Evolutionary conservation across 1,139 yeast species (phyloP), one percentile per base, ranked within the genome.

Genomic region (Sugiyamaella xylanicola): DNA sequence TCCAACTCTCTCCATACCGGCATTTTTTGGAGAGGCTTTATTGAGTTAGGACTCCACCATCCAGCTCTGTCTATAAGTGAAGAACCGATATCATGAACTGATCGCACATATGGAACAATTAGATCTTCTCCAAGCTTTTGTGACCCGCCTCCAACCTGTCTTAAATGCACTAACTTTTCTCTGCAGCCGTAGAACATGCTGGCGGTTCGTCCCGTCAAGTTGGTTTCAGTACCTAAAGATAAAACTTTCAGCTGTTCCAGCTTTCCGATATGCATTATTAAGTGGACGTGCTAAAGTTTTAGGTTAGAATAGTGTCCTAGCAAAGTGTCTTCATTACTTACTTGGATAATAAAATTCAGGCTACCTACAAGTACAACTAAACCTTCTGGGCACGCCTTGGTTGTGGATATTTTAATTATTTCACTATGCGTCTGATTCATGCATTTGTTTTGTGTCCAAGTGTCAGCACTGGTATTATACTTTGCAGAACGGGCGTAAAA

Each of bases 381-480:
- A 46, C 50, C 50, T 36, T 46, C 50, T 7, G 50, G 43, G 39
- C 50, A 46, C 16, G 50, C 50, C 29, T 20, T 19, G 25, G 35
- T 36, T 3, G 22, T 36, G 9, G 17, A 22, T 8, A 32, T 46
- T 21, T 20, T 46, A 13, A 46, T 36, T 13, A 46, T 15, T 2
- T n/a, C 20, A 21, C 19, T 5, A 13, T 16, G 4, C 9, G 13
- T 36, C 13, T 32, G 15, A 11, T 32, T 7, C 15, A 4, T 15
- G 13, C 4, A 32, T 32, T 4, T 8, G 15, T 4, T 4, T 32
- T 32, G 15, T 11, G 13, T 8, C 37, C 37, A n/a, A 8, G 37
- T 8, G 13, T 8, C 4, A 4, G 13, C 4, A n/a, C 15, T n/a
- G 15, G 4, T n/a, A 4, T 4, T 32, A 13, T 32, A 15, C 5